phyloP scores from a whole-genome alignment of 1,284 basidiomycete species.

The Tylopilus orsonianus region DNA sequence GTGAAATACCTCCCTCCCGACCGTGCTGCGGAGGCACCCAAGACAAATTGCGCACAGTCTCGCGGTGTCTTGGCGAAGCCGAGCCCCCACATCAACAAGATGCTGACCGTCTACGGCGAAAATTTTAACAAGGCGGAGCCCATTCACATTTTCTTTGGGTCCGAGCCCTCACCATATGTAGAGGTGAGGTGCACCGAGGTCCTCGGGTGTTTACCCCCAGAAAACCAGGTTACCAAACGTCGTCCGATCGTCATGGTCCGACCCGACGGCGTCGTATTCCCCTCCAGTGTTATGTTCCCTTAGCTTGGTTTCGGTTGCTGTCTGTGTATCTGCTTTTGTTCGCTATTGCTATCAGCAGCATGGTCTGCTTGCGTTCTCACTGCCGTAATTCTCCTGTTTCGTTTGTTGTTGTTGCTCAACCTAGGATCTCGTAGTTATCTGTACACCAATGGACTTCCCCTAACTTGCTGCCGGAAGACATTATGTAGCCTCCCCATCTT shows the following conservation, averaged over 20 bases:
- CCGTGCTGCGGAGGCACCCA: conserved; percentile 71
- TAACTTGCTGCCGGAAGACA: conserved; percentile 25
- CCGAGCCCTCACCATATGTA: conserved; percentile 82
- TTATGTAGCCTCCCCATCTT: conserved; percentile 32
- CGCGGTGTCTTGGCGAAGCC: conserved; percentile 71
- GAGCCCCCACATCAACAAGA: conserved; percentile 66
- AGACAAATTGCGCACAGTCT: conserved; percentile 60
- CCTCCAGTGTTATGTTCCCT: conserved; percentile 84
- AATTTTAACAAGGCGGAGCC: conserved; percentile 82
- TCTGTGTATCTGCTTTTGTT: conserved; percentile 8
- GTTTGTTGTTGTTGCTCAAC: conserved; percentile 26
- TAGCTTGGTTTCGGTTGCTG: conserved; percentile 36
- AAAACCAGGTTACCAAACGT: conserved; percentile 59
- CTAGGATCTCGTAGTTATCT: conserved; percentile 36
- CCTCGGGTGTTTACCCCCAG: conserved; percentile 74
- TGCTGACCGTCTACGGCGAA: conserved; percentile 87
- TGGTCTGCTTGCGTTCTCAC: conserved; percentile 28
- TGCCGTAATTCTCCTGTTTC: conserved; percentile 20
- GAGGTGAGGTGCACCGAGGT: conserved; percentile 90
- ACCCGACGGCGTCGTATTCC: conserved; percentile 88
- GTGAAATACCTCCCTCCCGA: conserved; percentile 86
- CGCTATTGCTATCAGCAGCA: conserved; percentile 32
- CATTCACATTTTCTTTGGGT: conserved; percentile 84
- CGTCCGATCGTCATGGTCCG: conserved; percentile 84
- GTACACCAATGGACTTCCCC: conserved; percentile 33